phyloP scores from a whole-genome alignment of 1,284 basidiomycete species.

The Schizophyllum amplum region DNA sequence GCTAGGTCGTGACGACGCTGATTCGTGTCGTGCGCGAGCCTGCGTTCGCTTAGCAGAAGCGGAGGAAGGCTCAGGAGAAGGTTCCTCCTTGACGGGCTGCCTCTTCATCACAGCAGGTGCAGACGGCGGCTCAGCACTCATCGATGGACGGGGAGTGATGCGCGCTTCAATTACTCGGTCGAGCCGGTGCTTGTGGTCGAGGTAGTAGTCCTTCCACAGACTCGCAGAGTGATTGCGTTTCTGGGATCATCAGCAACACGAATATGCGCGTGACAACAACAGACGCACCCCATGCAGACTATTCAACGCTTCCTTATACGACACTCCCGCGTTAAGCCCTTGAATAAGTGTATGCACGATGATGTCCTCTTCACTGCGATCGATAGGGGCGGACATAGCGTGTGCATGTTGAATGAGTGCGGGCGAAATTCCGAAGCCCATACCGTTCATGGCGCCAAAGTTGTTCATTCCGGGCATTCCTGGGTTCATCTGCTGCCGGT shows the following conservation, averaged over 20 bases:
- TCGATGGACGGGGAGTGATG: conserved; percentile 17
- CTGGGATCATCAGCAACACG: conserved; percentile 1
- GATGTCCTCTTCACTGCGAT: conserved; percentile 43
- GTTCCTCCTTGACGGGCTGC: conserved; percentile 17
- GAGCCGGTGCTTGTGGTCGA: conserved; percentile 40
- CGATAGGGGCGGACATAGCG: conserved; percentile 44
- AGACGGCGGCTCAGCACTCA: conserved; percentile 42
- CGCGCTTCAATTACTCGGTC: conserved; percentile 8
- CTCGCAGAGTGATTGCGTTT: conserved; percentile 26
- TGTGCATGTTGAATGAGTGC: conserved; percentile 47
- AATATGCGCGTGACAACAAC: conserved; percentile 5
- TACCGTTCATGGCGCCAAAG: too few relatives aligned
- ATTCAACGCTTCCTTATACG: conserved; percentile 38
- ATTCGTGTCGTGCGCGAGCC: neutral
- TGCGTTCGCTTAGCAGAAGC: conserved; percentile 5
- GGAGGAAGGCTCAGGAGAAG: conserved; percentile 8
- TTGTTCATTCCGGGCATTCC: too few relatives aligned
- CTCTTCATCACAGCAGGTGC: conserved; percentile 27
- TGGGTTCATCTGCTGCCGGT: too few relatives aligned
- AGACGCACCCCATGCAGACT: conserved; percentile 33
- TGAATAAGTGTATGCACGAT: conserved; percentile 38
- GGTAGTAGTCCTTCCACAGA: conserved; percentile 67
- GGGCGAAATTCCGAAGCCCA: conserved; percentile 26
- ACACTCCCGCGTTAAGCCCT: conserved; percentile 26
- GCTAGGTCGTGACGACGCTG: neutral